Percentiles rank a stretch among this genome's conserved stretches.
Evolutionary conservation across 2,329 filamentous ascomycete genomes (phyloP).

Genomic region (Colletotrichum costaricense): DNA sequence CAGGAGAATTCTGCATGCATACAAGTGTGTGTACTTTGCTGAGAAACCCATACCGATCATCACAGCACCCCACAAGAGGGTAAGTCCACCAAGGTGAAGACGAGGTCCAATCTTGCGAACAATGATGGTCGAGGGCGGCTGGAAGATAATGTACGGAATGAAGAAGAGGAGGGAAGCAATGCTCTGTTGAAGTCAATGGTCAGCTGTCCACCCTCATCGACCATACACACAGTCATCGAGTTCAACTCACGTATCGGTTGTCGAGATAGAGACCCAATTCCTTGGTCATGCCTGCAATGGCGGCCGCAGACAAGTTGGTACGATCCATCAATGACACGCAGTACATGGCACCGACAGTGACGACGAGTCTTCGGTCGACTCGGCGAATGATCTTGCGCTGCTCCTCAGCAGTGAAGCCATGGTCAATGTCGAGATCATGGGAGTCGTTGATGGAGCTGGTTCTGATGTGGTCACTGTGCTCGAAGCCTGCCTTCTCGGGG

Average conservation of each 20-base stretch:
- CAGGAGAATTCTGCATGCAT: conserved; percentile 67
- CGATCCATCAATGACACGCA: conserved; percentile 83
- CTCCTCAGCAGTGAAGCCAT: conserved; percentile 69
- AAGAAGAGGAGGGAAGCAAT: conserved; percentile 81
- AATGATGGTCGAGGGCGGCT: conserved; percentile 77
- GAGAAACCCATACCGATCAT: conserved; percentile 77
- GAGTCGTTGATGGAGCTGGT: conserved; percentile 26
- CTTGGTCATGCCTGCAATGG: conserved; percentile 72
- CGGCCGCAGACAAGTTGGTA: conserved; percentile 79
- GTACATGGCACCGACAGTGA: conserved; percentile 75
- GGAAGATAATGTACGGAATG: conserved; percentile 77
- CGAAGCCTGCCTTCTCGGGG: conserved; percentile 36
- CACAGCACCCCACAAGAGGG: conserved; percentile 67
- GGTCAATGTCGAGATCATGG: conserved; percentile 40
- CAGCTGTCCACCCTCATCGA: neutral
- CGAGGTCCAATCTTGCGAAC: conserved; percentile 75
- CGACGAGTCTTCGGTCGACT: conserved; percentile 74
- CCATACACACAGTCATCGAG: neutral
- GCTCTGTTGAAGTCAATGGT: conserved; percentile 49
- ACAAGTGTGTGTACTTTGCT: conserved; percentile 60
- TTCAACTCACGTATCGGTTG: conserved; percentile 55
- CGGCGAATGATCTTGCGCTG: conserved; percentile 75
- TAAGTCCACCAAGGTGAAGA: conserved; percentile 64
- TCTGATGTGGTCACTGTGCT: conserved; percentile 28
- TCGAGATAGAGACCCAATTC: conserved; percentile 58